Base-by-base conservation (phyloP, 441 rosid species). In the Flueggea neowawraea region DNA sequence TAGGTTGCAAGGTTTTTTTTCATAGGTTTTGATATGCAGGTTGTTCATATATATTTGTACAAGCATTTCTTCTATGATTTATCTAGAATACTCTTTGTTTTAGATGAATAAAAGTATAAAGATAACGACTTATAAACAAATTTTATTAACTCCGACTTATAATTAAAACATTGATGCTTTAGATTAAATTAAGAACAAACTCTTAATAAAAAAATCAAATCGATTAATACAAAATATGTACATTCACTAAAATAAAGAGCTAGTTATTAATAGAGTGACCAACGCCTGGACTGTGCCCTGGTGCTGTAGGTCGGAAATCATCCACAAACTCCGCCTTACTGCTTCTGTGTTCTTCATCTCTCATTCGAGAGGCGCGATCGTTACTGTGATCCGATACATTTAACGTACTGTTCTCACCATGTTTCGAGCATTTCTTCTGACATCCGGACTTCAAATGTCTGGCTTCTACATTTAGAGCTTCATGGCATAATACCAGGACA, bases 281-380 rank as follows among this genome's bases (percentile, higher is more conserved):
- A 56, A 85, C 85, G 33, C 96, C 91, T 0, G 96, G 94, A 55
- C 93, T 89, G 60, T 83, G 91, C 11, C 96, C 96, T 0, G 90
- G 93, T 54, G 72, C 33, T 11, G 96, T 89, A 9, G 86, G 84
- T 48, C 83, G 77, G 49, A 84, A 76, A 63, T 80, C 82, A 62
- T 79, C 82, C 6, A 67, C 58, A 48, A 76, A n/a, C 49, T 65
- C 81, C 51, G 60, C 68, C 74, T 76, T 72, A 36, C 41, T 36
- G 48, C 78, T 74, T 22, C 61, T 57, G 62, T 43, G 45, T 57
- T 55, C 75, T 73, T 64, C 69, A 16, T 54, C 67, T 31, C 39
- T 8, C 44, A 16, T 5, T 6, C 47, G 49, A 39, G 74, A 55
- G 4, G 44, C 43, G 31, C 16, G 43, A 31, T 22, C n/a, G 17